Evolutionary conservation across 768 basidiomycete genomes (phyloP), one percentile per base, ranked within the genome.

Genomic region (Tricholoma flavovirens): DNA sequence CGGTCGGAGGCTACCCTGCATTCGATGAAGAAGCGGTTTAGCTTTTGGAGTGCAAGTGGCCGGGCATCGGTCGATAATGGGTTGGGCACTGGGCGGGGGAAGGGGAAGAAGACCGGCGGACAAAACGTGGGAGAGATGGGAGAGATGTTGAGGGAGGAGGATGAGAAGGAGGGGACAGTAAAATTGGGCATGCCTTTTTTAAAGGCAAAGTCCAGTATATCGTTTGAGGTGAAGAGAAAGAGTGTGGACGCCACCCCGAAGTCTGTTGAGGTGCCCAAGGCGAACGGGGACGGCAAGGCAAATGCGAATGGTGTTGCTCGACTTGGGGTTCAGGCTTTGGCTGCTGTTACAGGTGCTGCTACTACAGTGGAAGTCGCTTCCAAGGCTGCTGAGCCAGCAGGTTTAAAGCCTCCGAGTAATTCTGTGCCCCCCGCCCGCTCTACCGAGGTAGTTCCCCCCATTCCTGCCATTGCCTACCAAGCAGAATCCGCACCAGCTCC

Each of bases 71-170:
- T 62, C 1, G 66, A 70, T 6, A 67, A 72, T 5, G 59, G 67
- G 14, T 72, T 63, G 64, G 67, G 45, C 14, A 72, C 64, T 63
- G 67, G 45, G 58, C 67, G 69, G 40, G 73, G 70, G 26, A 78
- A 73, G 67, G 72, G 67, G 62, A 68, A 58, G 51, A 65, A 56
- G 1, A 61, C 61, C 50, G 73, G 70, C 64, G 61, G 67, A 22
- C 70, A 69, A 11, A 74, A 72, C 53, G 70, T 85, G 19, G 86
- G 85, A 15, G 88, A 90, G 71, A 77, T 87, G 79, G 88, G 88
- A 9, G 88, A 89, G 64, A 72, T 83, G 14, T 61, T 88, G 30
- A 68, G 75, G 19, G 86, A 88, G 64, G 82, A 80, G 60, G 75
- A 74, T 3, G 73, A 71, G 60, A 70, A 67, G n/a, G 52, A 60